Percentiles rank a stretch among this genome's conserved stretches.
Conservation (phyloP, 208 protist genomes). For the Acanthamoeba royreba region DNA sequence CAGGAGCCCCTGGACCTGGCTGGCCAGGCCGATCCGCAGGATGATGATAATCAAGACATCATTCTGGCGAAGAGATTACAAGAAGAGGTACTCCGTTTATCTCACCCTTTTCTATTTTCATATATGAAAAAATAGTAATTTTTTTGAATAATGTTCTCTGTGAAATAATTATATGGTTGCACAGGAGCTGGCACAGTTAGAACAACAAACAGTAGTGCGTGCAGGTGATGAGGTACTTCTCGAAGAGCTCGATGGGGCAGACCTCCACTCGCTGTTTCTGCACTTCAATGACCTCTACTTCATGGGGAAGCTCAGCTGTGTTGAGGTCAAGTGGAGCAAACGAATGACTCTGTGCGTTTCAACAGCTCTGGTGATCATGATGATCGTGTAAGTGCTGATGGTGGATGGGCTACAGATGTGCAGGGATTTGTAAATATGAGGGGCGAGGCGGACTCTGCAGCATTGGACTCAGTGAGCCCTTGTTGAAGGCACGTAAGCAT, state of each 20-base stretch:
- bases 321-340: slow-evolving; percentile 63
- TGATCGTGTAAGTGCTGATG: neutral
- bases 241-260: neutral
- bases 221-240: neutral
- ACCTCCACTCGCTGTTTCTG: slow-evolving; percentile 38
- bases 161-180: no score
- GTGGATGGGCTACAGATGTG: slow-evolving; percentile 44
- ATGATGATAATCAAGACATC: no score
- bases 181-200: no score
- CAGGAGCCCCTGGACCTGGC: no score
- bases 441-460: slow-evolving; percentile 47
- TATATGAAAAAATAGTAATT: no score
- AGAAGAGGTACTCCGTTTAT: no score
- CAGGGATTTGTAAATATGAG: slow-evolving; percentile 53
- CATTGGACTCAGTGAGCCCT: slow-evolving; percentile 29
- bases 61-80: no score
- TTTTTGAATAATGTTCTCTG: no score
- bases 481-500: slow-evolving; percentile 34
- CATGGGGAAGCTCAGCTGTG: neutral
- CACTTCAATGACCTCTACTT: slow-evolving; percentile 55
- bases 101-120: no score
- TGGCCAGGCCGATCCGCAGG: no score
- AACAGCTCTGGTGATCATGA: neutral
- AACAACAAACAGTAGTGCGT: no score
- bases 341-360: slow-evolving; percentile 56